phyloP scores from a whole-genome alignment of 768 basidiomycete species.

The Agrocybe chaxingu region DNA sequence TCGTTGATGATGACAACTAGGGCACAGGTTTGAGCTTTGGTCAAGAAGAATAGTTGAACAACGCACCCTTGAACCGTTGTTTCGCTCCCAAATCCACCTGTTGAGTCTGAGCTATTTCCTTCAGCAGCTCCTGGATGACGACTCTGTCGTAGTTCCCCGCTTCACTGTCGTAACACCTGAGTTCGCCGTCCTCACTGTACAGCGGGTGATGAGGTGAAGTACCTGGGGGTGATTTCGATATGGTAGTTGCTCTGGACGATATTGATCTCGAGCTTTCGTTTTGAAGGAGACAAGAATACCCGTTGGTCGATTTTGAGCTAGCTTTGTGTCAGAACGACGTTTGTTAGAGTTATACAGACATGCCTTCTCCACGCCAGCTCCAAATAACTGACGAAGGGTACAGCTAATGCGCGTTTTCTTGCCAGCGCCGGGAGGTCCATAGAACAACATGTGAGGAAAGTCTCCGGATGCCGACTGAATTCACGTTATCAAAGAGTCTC shows the following conservation, averaged over 20 bases:
- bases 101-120: constrained; percentile 98
- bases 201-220: constrained; percentile 12
- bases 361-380: constrained; percentile 90
- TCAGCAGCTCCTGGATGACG: constrained; percentile 94
- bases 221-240: constrained; percentile 97
- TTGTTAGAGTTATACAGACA: constrained; percentile 9
- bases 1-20: constrained; percentile 98
- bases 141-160: constrained; percentile 93
- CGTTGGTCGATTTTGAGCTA: constrained; percentile 98
- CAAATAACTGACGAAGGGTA: constrained; percentile 86
- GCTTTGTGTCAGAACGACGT: not conserved
- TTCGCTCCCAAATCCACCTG: constrained; percentile 95
- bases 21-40: not conserved
- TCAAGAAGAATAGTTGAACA: not conserved
- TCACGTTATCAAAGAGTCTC: not conserved
- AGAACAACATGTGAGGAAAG: constrained; percentile 97
- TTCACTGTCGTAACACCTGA: constrained; percentile 53
- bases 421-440: constrained; percentile 94
- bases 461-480: constrained; percentile 81
- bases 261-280: constrained; percentile 93
- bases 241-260: constrained; percentile 98
- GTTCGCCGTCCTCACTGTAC: not conserved
- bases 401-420: constrained; percentile 97
- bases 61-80: constrained; percentile 91
- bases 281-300: constrained; percentile 91